A percentile compares a stretch with the other conserved stretches of the same genome.
Evolutionary conservation across 306 rosid species (phyloP).

Genomic region (Prunus mume): DNA sequence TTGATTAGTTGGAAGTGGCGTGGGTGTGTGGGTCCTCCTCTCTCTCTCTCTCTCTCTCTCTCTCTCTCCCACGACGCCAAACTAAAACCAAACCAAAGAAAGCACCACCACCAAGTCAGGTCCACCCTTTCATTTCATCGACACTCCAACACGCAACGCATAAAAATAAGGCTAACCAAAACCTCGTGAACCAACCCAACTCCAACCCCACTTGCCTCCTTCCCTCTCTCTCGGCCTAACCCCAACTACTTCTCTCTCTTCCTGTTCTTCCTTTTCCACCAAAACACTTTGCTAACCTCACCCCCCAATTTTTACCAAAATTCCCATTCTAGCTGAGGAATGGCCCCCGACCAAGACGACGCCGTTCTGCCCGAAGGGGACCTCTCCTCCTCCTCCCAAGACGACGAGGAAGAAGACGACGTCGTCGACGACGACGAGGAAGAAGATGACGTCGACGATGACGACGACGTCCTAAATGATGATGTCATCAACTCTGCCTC

Average conservation of each 20-base stretch:
- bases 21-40: background rate
- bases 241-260: slow-evolving; percentile 4
- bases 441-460: slow-evolving; percentile 17
- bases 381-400: slow-evolving; percentile 42
- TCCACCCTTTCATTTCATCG: background rate
- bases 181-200: slow-evolving; percentile 22
- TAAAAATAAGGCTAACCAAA: background rate
- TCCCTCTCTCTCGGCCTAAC: slow-evolving; percentile 19
- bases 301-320: background rate
- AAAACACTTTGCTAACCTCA: background rate
- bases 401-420: slow-evolving; percentile 35
- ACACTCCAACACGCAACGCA: slow-evolving; percentile 17
- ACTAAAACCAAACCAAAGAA: background rate
- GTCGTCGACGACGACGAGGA: slow-evolving; percentile 24
- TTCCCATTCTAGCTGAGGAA: slow-evolving; percentile 4
- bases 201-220: background rate
- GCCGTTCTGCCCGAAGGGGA: slow-evolving; percentile 69
- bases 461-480: slow-evolving; percentile 6
- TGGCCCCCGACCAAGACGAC: slow-evolving; percentile 69
- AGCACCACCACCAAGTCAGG: background rate
- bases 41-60: too few species aligned
- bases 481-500: slow-evolving; percentile 26
- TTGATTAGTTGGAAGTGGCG: background rate
- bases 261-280: background rate
- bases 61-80: background rate